phyloP scores from a whole-genome alignment of 2,329 filamentous ascomycete species.

The Nigrospora sphaerica region DNA sequence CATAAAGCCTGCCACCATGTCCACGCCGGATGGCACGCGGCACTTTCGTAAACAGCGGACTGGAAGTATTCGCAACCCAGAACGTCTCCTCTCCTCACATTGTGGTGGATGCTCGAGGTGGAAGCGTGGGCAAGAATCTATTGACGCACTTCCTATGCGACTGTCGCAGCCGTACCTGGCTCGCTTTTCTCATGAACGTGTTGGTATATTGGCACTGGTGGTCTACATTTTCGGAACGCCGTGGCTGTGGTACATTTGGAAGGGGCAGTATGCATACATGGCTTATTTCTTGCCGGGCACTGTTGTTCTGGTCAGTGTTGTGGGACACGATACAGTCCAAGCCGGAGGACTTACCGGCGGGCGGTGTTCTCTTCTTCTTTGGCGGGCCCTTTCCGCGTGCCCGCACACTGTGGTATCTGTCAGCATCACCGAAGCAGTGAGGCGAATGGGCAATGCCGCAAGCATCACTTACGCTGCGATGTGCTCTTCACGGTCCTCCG shows the following conservation, averaged over 20 bases:
- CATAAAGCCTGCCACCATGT: too few species aligned
- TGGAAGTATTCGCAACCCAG: too few species aligned
- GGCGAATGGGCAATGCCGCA: not conserved
- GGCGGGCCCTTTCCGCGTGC: conserved; percentile 79
- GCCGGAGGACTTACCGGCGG: conserved; percentile 9
- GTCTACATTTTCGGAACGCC: conserved; percentile 8
- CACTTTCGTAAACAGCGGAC: too few species aligned
- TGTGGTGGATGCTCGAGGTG: too few species aligned
- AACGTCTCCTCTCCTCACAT: too few species aligned
- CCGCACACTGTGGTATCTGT: conserved; percentile 50
- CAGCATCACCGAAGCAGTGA: conserved; percentile 12
- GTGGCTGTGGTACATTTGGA: conserved; percentile 9
- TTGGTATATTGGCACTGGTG: conserved; percentile 15
- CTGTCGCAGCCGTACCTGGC: too few species aligned
- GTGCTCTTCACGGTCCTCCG: conserved; percentile 73
- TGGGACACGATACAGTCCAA: too few species aligned
- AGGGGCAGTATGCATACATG: not conserved
- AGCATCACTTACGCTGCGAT: conserved; percentile 50
- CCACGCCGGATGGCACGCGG: too few species aligned
- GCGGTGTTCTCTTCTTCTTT: conserved; percentile 69
- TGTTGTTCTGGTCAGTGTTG: not conserved
- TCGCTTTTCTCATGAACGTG: not conserved
- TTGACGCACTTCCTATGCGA: too few species aligned
- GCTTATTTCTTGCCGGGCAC: conserved; percentile 5
- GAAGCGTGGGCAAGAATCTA: too few species aligned